phyloP scores from a whole-genome alignment of 2,329 filamentous ascomycete genomes.

The Aureobasidium leucospermi region DNA sequence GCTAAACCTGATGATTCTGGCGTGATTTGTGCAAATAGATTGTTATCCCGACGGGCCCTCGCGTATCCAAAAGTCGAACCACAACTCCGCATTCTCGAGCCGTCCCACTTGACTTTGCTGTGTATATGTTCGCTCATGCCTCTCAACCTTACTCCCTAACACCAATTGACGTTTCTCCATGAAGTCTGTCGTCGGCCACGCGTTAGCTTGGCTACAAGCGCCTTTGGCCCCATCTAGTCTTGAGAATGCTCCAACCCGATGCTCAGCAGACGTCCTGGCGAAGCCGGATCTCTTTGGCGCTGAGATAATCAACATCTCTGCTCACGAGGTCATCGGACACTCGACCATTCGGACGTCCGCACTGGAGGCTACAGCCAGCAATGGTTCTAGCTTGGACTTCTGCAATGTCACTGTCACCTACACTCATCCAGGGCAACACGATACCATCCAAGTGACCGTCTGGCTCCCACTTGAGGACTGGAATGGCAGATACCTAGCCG shows the following conservation, averaged over 20 bases:
- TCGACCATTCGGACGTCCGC: background rate
- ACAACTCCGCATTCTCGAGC: background rate
- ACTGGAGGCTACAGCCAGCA: background rate
- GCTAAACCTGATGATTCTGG: background rate
- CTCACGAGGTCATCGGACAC: background rate
- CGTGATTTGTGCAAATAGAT: background rate
- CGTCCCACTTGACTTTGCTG: background rate
- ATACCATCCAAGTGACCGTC: conserved; percentile 27
- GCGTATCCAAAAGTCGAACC: background rate
- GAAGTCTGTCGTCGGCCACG: background rate
- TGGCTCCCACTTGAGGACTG: conserved; percentile 28
- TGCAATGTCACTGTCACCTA: conserved; percentile 34
- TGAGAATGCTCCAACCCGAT: background rate
- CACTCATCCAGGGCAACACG: conserved; percentile 31
- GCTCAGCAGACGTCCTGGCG: background rate
- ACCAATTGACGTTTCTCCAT: background rate
- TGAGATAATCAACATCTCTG: background rate
- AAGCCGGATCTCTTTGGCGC: conserved; percentile 1
- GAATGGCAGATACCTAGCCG: conserved; percentile 31
- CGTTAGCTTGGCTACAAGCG: background rate
- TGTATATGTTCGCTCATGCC: background rate
- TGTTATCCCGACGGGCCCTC: background rate
- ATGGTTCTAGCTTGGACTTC: conserved; percentile 18
- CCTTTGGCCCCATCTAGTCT: background rate
- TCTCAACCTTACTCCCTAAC: background rate